Base-by-base conservation (phyloP, 2,329 filamentous ascomycete species). In the Aspergillus flavus region DNA sequence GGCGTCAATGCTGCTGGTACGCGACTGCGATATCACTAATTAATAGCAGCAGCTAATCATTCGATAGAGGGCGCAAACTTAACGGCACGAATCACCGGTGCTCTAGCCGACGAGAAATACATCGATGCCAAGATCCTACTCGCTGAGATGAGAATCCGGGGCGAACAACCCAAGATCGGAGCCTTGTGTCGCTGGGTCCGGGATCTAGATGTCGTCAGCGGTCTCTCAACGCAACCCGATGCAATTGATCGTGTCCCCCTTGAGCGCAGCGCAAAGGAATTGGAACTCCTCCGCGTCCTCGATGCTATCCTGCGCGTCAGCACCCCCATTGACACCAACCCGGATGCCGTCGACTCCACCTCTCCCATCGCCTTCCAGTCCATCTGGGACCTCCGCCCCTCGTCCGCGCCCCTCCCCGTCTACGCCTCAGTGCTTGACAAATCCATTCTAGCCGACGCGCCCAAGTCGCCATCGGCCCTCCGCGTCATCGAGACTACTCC, bases 101-200 rank as follows among this genome's bases (percentile, higher is more conserved):
- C 89, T 2, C 78, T 92, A 0, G 83, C 85, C 26, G 89, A 91
- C 73, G 87, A 83, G 57, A 86, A 87, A 71, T 89, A 88, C 66
- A 82, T 81, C 11, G 89, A 91, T n/a, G 88, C 89, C 6, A 83
- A 83, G 58, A 83, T 91, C 19, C 73, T 91, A 16, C 82, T 92
- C 1, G 85, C 89, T 0, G 89, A 91, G 78, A 91, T 91, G 89
- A 83, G 85, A 34, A 87, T 91, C 21, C 81, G 89, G n/a, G 79
- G 82, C 3, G 84, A 91, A 65, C 83, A 85, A 21, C 89, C 89
- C 0, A 90, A 90, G 68, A 78, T 91, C 0, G 89, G 89, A 23
- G 88, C 89, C 1, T 76, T 91, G 9, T 91, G 89, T 73, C 86
- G 89, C 61, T 92, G 89, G 89, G 89, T 91, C 5, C 84, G 89